Percentiles rank a stretch among this genome's conserved stretches.
Conservation (phyloP, 139 green algal genomes). For the Penium margaritaceum region DNA sequence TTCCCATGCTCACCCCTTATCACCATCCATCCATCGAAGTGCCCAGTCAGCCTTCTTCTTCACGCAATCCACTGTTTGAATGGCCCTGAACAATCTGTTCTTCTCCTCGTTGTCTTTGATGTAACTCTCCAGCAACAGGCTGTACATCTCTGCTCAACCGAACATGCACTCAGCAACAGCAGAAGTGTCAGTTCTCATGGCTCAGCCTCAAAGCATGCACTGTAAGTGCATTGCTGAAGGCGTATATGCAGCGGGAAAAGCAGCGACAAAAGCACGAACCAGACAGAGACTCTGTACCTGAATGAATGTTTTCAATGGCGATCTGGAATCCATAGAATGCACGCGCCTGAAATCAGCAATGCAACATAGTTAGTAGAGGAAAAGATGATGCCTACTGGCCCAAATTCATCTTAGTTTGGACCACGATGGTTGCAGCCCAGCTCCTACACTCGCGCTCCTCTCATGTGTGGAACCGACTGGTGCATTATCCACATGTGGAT, state of each 20-base stretch:
- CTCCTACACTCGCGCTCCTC: no score
- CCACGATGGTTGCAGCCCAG: no score
- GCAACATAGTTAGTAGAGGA: no score
- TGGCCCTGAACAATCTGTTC: conserved; percentile 79
- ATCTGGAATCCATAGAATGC: conserved; percentile 99
- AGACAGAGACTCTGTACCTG: no score
- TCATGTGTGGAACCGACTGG: no score
- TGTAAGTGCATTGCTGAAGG: background rate
- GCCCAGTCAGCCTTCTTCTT: conserved; percentile 94
- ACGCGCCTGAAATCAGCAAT: conserved; percentile 58
- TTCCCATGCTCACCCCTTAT: background rate
- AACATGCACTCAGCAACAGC: no score
- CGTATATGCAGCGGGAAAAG: background rate
- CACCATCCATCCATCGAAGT: conserved; percentile 78
- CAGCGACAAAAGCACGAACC: conserved; percentile 39
- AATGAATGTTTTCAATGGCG: conserved; percentile 99
- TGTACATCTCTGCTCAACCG: conserved; percentile 99
- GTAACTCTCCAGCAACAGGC: conserved; percentile 89
- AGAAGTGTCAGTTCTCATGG: conserved; percentile 14
- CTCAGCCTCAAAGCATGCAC: background rate
- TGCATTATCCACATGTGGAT: no score
- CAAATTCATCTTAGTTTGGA: no score
- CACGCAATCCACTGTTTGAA: conserved; percentile 80
- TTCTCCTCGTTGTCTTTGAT: conserved; percentile 76
- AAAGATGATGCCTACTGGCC: no score